These are phyloP conservation scores for Ophiognomonia clavigignenti-juglandacearum DNA, from an alignment of 2,329 filamentous ascomycete genomes.

Conservation along the genomic window DNA sequence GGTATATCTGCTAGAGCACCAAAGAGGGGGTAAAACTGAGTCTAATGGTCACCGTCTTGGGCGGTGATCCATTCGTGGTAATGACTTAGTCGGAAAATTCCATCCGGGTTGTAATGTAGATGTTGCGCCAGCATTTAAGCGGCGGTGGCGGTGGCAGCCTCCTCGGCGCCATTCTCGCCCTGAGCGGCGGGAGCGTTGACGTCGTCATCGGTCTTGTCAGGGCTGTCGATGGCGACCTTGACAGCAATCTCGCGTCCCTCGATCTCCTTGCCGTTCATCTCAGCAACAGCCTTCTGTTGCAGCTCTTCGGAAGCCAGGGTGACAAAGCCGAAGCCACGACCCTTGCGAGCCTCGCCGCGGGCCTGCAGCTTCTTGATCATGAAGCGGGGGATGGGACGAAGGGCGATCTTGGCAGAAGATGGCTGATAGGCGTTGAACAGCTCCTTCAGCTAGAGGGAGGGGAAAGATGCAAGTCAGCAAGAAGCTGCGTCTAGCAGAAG, in stretches of 20 bases:
- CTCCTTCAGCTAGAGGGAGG: conserved; percentile 78
- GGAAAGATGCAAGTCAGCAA: conserved; percentile 2
- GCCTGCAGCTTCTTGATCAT: conserved; percentile 99
- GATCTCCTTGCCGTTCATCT: conserved; percentile 99
- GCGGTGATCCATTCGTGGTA: conserved; percentile 3
- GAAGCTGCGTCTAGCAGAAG: conserved; percentile 6
- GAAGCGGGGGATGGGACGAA: conserved; percentile 96
- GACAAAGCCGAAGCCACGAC: conserved; percentile 97
- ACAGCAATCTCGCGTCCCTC: conserved; percentile 98
- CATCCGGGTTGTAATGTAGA: background rate
- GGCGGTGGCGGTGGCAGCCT: conserved; percentile 25
- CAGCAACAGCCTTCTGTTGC: conserved; percentile 91
- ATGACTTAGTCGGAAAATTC: conserved; percentile 8
- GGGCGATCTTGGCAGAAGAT: conserved; percentile 94
- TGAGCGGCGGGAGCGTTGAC: conserved; percentile 48
- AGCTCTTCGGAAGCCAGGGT: conserved; percentile 91
- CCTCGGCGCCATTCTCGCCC: conserved; percentile 37
- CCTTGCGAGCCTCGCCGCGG: conserved; percentile 96
- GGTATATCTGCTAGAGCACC: conserved; percentile 12
- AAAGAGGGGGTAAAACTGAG: conserved; percentile 16
- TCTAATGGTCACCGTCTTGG: conserved; percentile 7
- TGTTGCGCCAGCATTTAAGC: conserved; percentile 23
- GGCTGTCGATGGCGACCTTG: conserved; percentile 99
- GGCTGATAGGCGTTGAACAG: conserved; percentile 92
- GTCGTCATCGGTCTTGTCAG: conserved; percentile 91